phyloP scores from a whole-genome alignment of 176 grass and related monocot species.

The Hsuehochloa calcarea region DNA sequence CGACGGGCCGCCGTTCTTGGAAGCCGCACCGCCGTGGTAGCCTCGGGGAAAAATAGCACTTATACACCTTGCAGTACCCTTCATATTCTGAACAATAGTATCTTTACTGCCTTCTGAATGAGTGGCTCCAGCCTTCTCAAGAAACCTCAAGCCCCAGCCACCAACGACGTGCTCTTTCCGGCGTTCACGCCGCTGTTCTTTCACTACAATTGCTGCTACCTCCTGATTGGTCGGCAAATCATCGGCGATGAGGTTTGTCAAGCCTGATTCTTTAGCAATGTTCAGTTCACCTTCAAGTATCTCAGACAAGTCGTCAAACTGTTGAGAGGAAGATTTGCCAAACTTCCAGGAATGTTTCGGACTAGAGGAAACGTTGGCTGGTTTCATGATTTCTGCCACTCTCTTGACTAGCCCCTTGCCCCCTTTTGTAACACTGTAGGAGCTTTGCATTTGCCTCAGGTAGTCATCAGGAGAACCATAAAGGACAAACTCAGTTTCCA shows the following conservation, averaged over 20 bases:
- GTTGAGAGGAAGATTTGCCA: slow-evolving; percentile 41
- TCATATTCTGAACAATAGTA: background rate
- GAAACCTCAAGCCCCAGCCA: slow-evolving; percentile 95
- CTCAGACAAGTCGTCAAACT: slow-evolving; percentile 30
- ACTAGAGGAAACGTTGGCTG: slow-evolving; percentile 45
- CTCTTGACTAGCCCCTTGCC: slow-evolving; percentile 56
- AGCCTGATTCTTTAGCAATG: slow-evolving; percentile 35
- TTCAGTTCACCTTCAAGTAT: slow-evolving; percentile 16
- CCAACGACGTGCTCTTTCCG: slow-evolving; percentile 33
- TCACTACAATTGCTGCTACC: slow-evolving; percentile 66
- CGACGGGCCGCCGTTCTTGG: slow-evolving; percentile 27
- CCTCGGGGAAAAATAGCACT: slow-evolving; percentile 60
- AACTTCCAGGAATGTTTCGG: slow-evolving; percentile 40
- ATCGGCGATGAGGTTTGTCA: slow-evolving; percentile 18
- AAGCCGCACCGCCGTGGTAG: slow-evolving; percentile 52
- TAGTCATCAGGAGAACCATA: slow-evolving; percentile 67
- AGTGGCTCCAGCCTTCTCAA: slow-evolving; percentile 47
- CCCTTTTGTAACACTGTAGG: slow-evolving; percentile 40
- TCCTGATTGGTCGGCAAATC: slow-evolving; percentile 55
- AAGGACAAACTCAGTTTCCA: slow-evolving; percentile 75
- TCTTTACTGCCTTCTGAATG: background rate
- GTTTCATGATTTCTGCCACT: slow-evolving; percentile 64
- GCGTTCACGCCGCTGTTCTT: slow-evolving; percentile 17
- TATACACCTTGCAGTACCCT: slow-evolving; percentile 24
- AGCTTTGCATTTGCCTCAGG: slow-evolving; percentile 36